A percentile compares a stretch with the other conserved stretches of the same genome.
These are phyloP conservation scores for Dysphania ambrosioides DNA, from an alignment of 148 eudicot genomes.

Conservation along the genomic window DNA sequence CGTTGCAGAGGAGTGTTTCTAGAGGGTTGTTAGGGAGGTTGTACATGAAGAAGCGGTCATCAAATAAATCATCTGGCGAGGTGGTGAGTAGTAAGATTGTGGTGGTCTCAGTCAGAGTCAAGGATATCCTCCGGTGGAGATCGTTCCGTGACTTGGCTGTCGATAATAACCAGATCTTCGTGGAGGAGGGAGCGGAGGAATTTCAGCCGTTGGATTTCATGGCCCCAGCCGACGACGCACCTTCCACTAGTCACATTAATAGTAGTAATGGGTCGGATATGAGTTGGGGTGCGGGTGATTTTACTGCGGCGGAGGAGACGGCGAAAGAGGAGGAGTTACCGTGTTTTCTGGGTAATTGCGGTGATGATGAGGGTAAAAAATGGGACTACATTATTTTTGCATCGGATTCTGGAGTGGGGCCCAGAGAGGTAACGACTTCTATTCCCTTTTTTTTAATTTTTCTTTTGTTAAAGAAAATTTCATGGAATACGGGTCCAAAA, in stretches of 20 bases:
- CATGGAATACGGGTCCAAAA: not conserved
- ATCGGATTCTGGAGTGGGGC: slow-evolving; percentile 21
- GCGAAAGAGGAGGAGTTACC: slow-evolving; percentile 34
- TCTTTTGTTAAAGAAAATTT: not conserved
- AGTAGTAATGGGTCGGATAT: slow-evolving; percentile 17
- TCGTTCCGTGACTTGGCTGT: slow-evolving; percentile 44
- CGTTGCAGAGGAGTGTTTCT: slow-evolving; percentile 4
- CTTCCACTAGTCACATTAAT: not conserved
- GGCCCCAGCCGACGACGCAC: not conserved
- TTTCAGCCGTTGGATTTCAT: slow-evolving; percentile 27
- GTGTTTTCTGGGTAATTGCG: slow-evolving; percentile 18
- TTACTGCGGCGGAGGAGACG: not conserved
- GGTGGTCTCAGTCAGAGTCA: slow-evolving; percentile 35
- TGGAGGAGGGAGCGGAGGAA: slow-evolving; percentile 14
- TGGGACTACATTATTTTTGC: slow-evolving; percentile 9
- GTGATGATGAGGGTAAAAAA: slow-evolving; percentile 18
- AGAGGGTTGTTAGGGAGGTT: not conserved
- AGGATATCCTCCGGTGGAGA: slow-evolving; percentile 65
- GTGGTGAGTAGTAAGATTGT: not conserved
- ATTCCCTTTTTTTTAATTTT: not conserved
- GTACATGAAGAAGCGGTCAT: not conserved
- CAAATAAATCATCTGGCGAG: not conserved
- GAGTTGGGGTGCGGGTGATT: slow-evolving; percentile 35
- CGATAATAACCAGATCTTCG: not conserved
- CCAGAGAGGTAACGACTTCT: slow-evolving; percentile 8